Percentiles rank a stretch among this genome's conserved stretches.
Evolutionary conservation across 331 rosid species (phyloP).

Genomic region (Malus hybrid): DNA sequence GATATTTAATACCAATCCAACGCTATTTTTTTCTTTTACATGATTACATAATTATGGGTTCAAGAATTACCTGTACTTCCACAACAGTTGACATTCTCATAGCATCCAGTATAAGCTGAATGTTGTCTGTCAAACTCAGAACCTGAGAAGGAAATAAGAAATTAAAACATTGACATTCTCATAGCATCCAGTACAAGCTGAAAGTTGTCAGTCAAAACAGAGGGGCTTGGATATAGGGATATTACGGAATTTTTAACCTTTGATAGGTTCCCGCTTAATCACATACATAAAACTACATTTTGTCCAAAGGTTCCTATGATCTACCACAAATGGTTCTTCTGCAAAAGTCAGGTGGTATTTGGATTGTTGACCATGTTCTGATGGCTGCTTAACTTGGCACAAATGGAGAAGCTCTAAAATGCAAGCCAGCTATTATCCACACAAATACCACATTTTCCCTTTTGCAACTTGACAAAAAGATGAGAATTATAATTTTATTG

Average conservation of each 20-base stretch:
- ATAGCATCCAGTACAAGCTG: conserved; percentile 55
- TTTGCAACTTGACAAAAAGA: too few species aligned
- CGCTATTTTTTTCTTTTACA: neutral
- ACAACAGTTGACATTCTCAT: conserved; percentile 43
- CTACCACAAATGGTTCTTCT: neutral
- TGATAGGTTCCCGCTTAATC: neutral
- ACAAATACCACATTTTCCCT: too few species aligned
- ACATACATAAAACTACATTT: neutral
- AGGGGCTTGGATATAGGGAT: neutral
- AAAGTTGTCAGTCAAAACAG: conserved; percentile 47
- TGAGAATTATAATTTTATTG: too few species aligned
- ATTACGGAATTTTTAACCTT: neutral
- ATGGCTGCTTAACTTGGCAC: too few species aligned
- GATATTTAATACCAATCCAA: neutral
- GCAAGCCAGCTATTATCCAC: too few species aligned
- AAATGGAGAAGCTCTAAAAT: too few species aligned
- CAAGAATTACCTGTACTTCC: conserved; percentile 57
- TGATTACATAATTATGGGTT: neutral
- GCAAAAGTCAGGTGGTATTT: too few species aligned
- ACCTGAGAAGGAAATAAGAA: conserved; percentile 34
- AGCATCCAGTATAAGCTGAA: conserved; percentile 59
- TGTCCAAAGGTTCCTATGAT: neutral
- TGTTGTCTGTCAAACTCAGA: conserved; percentile 49
- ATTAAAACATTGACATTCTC: conserved; percentile 26
- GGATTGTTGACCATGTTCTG: too few species aligned